Evolutionary conservation across 1,284 basidiomycete species (phyloP), one percentile per base, ranked within the genome.

Genomic region (Cystobasidiaceae sp.): DNA sequence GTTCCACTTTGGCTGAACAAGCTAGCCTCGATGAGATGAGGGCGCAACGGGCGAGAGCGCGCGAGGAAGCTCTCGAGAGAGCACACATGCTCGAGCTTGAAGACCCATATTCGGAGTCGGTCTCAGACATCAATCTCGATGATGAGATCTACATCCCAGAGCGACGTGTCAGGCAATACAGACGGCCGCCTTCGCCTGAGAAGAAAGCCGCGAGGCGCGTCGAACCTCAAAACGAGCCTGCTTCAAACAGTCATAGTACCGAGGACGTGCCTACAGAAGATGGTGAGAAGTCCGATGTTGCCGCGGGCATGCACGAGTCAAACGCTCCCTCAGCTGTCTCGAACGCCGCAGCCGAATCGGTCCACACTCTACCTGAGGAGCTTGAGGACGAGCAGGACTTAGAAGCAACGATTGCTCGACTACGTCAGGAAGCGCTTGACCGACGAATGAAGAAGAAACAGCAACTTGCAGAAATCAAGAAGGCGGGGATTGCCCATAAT

Each of bases 331-430:
- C n/a, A n/a, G n/a, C n/a, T n/a, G n/a, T n/a, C n/a, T n/a, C n/a
- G n/a, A n/a, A n/a, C n/a, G n/a, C n/a, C n/a, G n/a, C n/a, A n/a
- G n/a, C n/a, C 37, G 11, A 39, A 39, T 9, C 9, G 37, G n/a
- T n/a, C 11, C 11, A 39, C n/a, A 11, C 37, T 39, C n/a, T n/a
- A 11, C n/a, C n/a, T 39, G 37, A 39, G 37, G 37, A 39, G 9
- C 45, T 48, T 7, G 51, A 64, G 17, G 61, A 64, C n/a, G 52
- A 64, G n/a, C 30, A 13, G 13, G 61, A 64, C 17, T 28, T 64
- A 13, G 61, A 64, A 32, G 44, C 25, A 27, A 56, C 39, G 27
- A 55, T 64, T 15, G 61, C 51, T 13, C 28, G 49, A 9, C 34
- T 64, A 25, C 43, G 56, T 25, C 28, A 59, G 23, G 45, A 59